Base-by-base conservation (phyloP, 2,329 filamentous ascomycete genomes). In the Fusarium cicatricum region DNA sequence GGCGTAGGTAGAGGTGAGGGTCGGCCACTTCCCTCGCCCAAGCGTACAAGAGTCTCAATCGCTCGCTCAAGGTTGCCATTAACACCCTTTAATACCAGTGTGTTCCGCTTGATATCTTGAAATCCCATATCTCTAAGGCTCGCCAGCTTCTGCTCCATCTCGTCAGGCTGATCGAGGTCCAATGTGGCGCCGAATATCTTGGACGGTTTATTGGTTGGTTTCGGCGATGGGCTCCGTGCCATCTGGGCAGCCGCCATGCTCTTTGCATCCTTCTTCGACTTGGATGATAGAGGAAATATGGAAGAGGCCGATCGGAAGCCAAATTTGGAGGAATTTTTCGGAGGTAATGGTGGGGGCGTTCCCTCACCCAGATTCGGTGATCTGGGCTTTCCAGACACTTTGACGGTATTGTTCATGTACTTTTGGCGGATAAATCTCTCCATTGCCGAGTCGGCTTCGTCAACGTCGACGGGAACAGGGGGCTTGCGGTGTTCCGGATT, bases 341-440 rank as follows among this genome's bases (percentile, higher is more conserved):
- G 84, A 4, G 86, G 86, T 19, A 87, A 74, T 7, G 86, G 84
- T 14, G 86, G 86, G 11, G 86, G 76, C 6, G 78, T 81, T 23
- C 78, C 80, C 63, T 88, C 85, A 61, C 87, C 84, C 11, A 82
- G 82, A 19, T 54, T 61, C 5, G 66, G 59, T 16, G 54, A 58
- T 36, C 46, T 67, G 7, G 76, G 77, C 62, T 77, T 77, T 64
- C 75, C 55, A 61, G 71, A 33, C 63, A 73, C 60, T 66, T 74
- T 60, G 67, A 71, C 60, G 41, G 74, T 69, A 55, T 78, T 77
- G 66, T 88, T 87, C 71, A 93, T 87, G 75, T 99, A 99, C 75
- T 99, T 99, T 70, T 94, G 89, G 57, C 94, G 84, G 65, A 99
- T 97, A 74, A 94, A 98, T 57, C 91, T 86, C 76, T 99, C 95